A percentile compares a stretch with the other conserved stretches of the same genome.
Conservation (phyloP, 2,329 filamentous ascomycete genomes). For the Chrysoporthe austroafricana region DNA sequence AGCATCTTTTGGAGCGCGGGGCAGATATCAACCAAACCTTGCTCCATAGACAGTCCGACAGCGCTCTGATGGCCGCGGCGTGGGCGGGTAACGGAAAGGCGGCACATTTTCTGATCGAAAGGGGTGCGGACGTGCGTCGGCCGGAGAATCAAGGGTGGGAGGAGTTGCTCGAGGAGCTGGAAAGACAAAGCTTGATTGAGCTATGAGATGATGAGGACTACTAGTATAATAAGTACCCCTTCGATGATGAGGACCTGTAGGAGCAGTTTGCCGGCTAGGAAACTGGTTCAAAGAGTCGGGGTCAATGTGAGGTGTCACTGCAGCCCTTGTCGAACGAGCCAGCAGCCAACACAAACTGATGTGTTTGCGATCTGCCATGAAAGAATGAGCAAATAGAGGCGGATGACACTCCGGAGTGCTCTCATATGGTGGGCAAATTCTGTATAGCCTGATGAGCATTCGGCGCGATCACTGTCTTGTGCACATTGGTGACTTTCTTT, state of each 20-base stretch:
- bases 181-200: neutral
- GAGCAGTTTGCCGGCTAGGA: neutral
- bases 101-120: neutral
- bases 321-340: neutral
- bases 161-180: neutral
- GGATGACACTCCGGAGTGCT: neutral
- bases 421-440: neutral
- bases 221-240: neutral
- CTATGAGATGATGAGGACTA: neutral
- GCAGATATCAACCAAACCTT: neutral
- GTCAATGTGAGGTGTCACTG: neutral
- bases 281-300: neutral
- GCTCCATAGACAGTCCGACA: neutral
- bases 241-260: neutral
- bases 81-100: neutral
- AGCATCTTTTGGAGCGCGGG: neutral
- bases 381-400: neutral
- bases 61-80: neutral
- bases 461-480: no score
- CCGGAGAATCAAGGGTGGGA: slow-evolving; percentile 4
- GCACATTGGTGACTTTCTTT: no score
- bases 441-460: no score
- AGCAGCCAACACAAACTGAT: neutral
- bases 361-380: neutral
- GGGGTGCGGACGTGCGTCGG: neutral